phyloP scores from a whole-genome alignment of 2,329 filamentous ascomycete species.

The Trichoderma aggressivum region DNA sequence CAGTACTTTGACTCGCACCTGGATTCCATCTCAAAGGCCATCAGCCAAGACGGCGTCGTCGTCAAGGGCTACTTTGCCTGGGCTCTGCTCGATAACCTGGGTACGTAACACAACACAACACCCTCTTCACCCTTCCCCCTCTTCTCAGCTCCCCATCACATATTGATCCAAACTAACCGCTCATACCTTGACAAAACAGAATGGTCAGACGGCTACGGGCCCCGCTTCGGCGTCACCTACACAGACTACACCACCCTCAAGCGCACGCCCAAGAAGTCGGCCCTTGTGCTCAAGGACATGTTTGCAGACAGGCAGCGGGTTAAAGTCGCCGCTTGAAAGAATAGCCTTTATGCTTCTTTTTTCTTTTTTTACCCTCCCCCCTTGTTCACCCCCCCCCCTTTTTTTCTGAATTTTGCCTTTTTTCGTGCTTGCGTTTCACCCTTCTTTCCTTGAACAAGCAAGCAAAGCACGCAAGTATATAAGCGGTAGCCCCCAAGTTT shows the following conservation, averaged over 20 bases:
- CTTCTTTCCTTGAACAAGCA: neutral
- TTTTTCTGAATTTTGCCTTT: neutral
- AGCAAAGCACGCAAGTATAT: neutral
- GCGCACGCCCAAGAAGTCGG: constrained; percentile 38
- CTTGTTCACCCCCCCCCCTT: neutral
- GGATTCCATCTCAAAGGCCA: constrained; percentile 34
- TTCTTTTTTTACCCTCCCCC: neutral
- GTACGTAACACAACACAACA: constrained; percentile 22
- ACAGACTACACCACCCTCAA: constrained; percentile 37
- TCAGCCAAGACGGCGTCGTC: constrained; percentile 29
- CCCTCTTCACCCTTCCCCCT: neutral
- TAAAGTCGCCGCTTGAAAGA: constrained; percentile 13
- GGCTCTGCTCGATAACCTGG: constrained; percentile 37
- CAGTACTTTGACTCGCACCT: constrained; percentile 39
- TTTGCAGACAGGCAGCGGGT: constrained; percentile 25
- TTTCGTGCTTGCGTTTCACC: neutral
- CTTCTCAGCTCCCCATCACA: neutral
- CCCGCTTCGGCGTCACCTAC: constrained; percentile 38
- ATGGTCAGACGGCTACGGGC: constrained; percentile 39
- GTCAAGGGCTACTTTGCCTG: constrained; percentile 36
- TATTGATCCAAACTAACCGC: neutral
- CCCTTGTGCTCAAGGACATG: constrained; percentile 29
- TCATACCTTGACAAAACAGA: constrained; percentile 18
- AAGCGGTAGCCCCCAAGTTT: neutral
- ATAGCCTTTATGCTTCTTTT: neutral